Conservation (phyloP, 768 basidiomycete genomes). For the Clitopilus hobsonii region DNA sequence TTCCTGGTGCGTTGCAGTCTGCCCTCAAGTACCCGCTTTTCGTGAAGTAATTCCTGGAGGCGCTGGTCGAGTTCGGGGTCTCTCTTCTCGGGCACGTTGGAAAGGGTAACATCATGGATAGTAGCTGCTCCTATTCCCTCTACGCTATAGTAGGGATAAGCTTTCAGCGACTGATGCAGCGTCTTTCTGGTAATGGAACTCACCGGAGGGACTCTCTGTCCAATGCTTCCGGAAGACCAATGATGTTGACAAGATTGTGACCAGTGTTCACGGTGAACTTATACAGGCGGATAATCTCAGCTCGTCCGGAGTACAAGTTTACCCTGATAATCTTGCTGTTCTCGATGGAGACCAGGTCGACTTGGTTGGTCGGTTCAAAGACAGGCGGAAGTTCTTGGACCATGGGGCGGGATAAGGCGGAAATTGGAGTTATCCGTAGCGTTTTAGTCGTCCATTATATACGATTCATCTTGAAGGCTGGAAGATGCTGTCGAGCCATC, state of each 20-base stretch:
- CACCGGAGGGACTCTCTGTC: conserved; percentile 26
- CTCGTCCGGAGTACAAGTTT: conserved; percentile 29
- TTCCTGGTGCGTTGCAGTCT: conserved; percentile 19
- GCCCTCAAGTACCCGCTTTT: conserved; percentile 13
- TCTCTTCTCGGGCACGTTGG: conserved; percentile 8
- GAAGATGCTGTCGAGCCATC: too few species aligned
- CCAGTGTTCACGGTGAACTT: conserved; percentile 25
- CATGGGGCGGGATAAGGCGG: neutral
- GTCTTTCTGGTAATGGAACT: neutral
- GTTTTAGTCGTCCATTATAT: too few species aligned
- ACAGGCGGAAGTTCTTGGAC: conserved; percentile 6
- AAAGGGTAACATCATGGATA: conserved; percentile 31
- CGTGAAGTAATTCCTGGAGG: conserved; percentile 13
- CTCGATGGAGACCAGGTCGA: conserved; percentile 19
- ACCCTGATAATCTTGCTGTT: conserved; percentile 28
- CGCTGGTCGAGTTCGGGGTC: conserved; percentile 14
- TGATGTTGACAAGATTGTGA: conserved; percentile 27
- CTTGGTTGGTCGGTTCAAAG: conserved; percentile 10
- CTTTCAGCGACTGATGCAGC: neutral
- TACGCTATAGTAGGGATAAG: conserved; percentile 18
- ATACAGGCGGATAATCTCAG: conserved; percentile 30
- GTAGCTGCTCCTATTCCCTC: conserved; percentile 28
- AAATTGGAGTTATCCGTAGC: neutral
- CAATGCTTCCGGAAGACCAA: conserved; percentile 24
- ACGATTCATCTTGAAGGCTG: too few species aligned